phyloP scores from a whole-genome alignment of 306 rosid species.

The Cicer bijugum region DNA sequence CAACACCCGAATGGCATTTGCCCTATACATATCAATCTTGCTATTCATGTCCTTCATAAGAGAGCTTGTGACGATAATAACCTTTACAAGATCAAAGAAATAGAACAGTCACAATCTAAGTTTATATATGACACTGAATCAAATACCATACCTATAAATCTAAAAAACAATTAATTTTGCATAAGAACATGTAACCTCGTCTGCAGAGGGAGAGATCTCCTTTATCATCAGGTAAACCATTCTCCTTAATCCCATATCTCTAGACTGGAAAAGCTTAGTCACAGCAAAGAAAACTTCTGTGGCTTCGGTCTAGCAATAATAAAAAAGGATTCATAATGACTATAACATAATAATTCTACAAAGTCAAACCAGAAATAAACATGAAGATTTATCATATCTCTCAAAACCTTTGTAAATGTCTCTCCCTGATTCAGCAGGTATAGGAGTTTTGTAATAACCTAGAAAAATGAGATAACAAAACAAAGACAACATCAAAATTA shows the following conservation, averaged over 20 bases:
- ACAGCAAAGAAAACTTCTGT: slow-evolving; percentile 99
- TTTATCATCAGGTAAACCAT: slow-evolving; percentile 97
- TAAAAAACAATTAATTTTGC: slow-evolving; percentile 33
- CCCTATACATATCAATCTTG: slow-evolving; percentile 96
- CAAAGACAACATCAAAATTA: slow-evolving; percentile 39
- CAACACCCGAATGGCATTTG: slow-evolving; percentile 97
- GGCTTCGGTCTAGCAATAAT: slow-evolving; percentile 72
- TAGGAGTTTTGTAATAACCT: slow-evolving; percentile 95
- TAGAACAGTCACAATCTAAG: slow-evolving; percentile 49
- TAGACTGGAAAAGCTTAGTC: slow-evolving; percentile 97
- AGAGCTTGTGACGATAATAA: slow-evolving; percentile 97
- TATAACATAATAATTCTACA: slow-evolving; percentile 28
- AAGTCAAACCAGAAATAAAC: slow-evolving; percentile 33
- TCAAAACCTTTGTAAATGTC: slow-evolving; percentile 81
- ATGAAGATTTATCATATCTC: slow-evolving; percentile 37
- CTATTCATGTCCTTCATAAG: slow-evolving; percentile 99
- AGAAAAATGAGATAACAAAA: slow-evolving; percentile 42
- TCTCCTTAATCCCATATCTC: slow-evolving; percentile 95
- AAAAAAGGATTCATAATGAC: slow-evolving; percentile 21
- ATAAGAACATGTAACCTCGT: slow-evolving; percentile 65
- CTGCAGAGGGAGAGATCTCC: slow-evolving; percentile 96
- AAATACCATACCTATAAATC: background rate
- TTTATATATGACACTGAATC: slow-evolving; percentile 29
- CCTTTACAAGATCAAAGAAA: slow-evolving; percentile 56
- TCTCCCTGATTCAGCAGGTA: slow-evolving; percentile 98